phyloP scores from a whole-genome alignment of 1,139 yeast species.

The Nadsonia starkeyi-henricii region DNA sequence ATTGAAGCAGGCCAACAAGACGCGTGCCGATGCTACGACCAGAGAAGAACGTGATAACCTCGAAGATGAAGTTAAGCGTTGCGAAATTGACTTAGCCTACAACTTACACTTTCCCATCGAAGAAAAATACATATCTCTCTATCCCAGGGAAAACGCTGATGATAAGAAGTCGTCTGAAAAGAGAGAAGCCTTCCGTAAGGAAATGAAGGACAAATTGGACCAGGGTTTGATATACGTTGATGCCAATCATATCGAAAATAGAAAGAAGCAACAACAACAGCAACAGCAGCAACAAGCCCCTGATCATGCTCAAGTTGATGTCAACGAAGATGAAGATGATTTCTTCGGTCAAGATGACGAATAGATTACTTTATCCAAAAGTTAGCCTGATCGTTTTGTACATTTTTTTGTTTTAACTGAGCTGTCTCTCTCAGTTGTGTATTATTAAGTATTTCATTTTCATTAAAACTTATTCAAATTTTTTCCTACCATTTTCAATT shows the following conservation, averaged over 20 bases:
- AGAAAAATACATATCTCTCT: constrained; percentile 70
- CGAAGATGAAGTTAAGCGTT: constrained; percentile 40
- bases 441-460: too few species aligned
- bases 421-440: too few species aligned
- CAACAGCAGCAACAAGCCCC: constrained; percentile 5
- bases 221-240: constrained; percentile 11
- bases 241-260: constrained; percentile 2
- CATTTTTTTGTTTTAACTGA: neutral
- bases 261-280: neutral
- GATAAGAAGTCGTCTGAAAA: constrained; percentile 9
- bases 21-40: constrained; percentile 20
- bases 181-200: constrained; percentile 13
- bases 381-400: too few species aligned
- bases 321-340: constrained; percentile 1
- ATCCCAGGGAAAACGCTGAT: constrained; percentile 21
- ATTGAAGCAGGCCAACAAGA: constrained; percentile 49
- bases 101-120: constrained; percentile 65
- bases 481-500: too few species aligned
- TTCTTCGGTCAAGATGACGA: constrained; percentile 2
- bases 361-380: neutral
- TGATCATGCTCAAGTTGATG: constrained; percentile 2
- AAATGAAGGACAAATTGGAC: constrained; percentile 13
- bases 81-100: constrained; percentile 65
- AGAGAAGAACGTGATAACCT: constrained; percentile 29
- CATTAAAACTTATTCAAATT: too few species aligned